These are phyloP conservation scores for Microthyrium microscopicum DNA, from an alignment of 2,329 filamentous ascomycete genomes.

Conservation along the genomic window DNA sequence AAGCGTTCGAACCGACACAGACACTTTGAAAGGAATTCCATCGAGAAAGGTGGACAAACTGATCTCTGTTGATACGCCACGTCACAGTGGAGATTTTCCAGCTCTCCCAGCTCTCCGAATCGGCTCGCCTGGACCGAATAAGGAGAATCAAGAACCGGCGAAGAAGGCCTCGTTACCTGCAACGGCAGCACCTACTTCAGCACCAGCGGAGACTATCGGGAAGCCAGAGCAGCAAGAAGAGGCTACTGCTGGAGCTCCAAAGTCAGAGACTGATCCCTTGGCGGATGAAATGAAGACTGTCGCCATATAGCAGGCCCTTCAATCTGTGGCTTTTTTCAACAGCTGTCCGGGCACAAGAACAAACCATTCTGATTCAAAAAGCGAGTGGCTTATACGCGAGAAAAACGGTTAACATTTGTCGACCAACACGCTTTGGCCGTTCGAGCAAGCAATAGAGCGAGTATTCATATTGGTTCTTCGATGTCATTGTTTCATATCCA, in stretches of 20 bases:
- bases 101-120: conserved; percentile 10
- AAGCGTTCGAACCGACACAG: conserved; percentile 19
- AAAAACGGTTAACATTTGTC: too few relatives aligned
- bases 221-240: conserved; percentile 3
- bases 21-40: conserved; percentile 12
- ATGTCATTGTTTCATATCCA: too few relatives aligned
- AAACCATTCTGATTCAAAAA: too few relatives aligned
- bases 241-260: conserved; percentile 4
- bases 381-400: too few relatives aligned
- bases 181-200: not conserved
- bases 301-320: conserved; percentile 20
- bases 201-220: not conserved
- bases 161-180: conserved; percentile 8
- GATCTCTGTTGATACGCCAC: conserved; percentile 25
- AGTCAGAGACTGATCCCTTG: conserved; percentile 5
- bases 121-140: conserved; percentile 1
- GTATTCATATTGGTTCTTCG: too few relatives aligned
- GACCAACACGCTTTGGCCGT: too few relatives aligned
- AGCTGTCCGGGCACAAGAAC: too few relatives aligned
- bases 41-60: conserved; percentile 18
- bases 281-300: conserved; percentile 31
- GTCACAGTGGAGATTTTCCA: conserved; percentile 22
- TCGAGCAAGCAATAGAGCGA: too few relatives aligned
- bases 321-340: too few relatives aligned
- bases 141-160: conserved; percentile 14